These are phyloP conservation scores for Lasiodiplodia gonubiensis DNA, from an alignment of 2,329 filamentous ascomycete species.

Conservation along the genomic window DNA sequence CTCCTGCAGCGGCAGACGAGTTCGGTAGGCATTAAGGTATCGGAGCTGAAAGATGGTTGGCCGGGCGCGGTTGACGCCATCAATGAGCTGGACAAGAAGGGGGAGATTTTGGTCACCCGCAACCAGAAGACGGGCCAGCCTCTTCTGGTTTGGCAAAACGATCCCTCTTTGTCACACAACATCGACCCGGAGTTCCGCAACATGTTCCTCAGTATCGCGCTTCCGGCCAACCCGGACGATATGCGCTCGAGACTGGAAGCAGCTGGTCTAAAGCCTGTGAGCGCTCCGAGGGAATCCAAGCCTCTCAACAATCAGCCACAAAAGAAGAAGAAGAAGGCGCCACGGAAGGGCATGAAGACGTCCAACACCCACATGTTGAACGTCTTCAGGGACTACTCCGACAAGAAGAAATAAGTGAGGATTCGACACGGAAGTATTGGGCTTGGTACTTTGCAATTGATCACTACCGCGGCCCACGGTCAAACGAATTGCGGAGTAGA, in stretches of 20 bases:
- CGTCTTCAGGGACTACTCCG: slow-evolving; percentile 75
- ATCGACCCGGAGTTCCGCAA: slow-evolving; percentile 83
- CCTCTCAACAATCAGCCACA: slow-evolving; percentile 10
- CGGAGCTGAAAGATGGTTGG: slow-evolving; percentile 97
- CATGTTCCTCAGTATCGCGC: slow-evolving; percentile 80
- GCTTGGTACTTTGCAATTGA: not conserved
- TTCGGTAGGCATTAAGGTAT: slow-evolving; percentile 79
- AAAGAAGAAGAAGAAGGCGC: slow-evolving; percentile 77
- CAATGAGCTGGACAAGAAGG: slow-evolving; percentile 74
- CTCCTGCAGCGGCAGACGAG: slow-evolving; percentile 83
- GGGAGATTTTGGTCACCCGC: slow-evolving; percentile 82
- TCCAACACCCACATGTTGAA: slow-evolving; percentile 88
- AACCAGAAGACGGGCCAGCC: slow-evolving; percentile 92
- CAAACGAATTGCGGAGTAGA: not conserved
- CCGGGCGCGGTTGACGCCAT: slow-evolving; percentile 80
- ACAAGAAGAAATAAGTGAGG: slow-evolving; percentile 46
- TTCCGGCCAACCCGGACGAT: slow-evolving; percentile 74
- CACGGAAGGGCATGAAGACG: slow-evolving; percentile 75
- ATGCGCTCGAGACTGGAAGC: slow-evolving; percentile 77
- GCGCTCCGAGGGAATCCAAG: slow-evolving; percentile 72
- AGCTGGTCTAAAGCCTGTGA: slow-evolving; percentile 83
- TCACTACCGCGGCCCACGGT: not conserved
- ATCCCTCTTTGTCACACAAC: slow-evolving; percentile 73
- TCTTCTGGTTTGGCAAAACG: slow-evolving; percentile 86
- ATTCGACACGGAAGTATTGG: not conserved